A percentile compares a stretch with the other conserved stretches of the same genome.
These are phyloP conservation scores for Chlamydomonas urium DNA, from an alignment of 139 green algal species.

Conservation along the genomic window DNA sequence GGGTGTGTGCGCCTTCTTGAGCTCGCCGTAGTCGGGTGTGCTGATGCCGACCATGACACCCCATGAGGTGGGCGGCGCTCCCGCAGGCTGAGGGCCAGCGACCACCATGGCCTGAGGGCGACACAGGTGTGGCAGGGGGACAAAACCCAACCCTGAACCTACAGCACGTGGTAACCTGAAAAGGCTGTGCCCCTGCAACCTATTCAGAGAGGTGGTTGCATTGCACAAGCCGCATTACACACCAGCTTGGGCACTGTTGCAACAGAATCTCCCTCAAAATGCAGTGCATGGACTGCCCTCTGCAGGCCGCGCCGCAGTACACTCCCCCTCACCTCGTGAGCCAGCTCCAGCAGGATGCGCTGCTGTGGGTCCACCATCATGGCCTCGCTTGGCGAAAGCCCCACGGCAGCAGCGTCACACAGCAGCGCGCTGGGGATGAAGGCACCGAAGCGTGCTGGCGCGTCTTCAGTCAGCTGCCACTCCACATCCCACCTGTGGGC, in stretches of 20 bases:
- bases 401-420: slow-evolving; percentile 70
- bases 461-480: slow-evolving; percentile 20
- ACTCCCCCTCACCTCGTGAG: slow-evolving; percentile 26
- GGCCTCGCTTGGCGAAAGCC: slow-evolving; percentile 62
- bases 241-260: too few relatives aligned
- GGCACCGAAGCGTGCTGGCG: slow-evolving; percentile 52
- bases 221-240: too few relatives aligned
- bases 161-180: too few relatives aligned
- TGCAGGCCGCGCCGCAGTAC: too few relatives aligned
- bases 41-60: slow-evolving; percentile 55
- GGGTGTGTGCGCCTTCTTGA: slow-evolving; percentile 36
- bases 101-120: background rate
- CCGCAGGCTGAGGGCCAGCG: background rate
- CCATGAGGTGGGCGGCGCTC: background rate
- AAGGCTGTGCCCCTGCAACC: too few relatives aligned
- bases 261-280: too few relatives aligned
- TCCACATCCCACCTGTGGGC: slow-evolving; percentile 51
- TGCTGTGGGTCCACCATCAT: slow-evolving; percentile 84
- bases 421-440: slow-evolving; percentile 34
- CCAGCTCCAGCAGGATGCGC: slow-evolving; percentile 71
- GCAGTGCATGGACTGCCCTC: too few relatives aligned
- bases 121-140: too few relatives aligned
- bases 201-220: too few relatives aligned
- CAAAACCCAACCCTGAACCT: too few relatives aligned
- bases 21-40: slow-evolving; percentile 50